Evolutionary conservation across 495 filamentous ascomycete genomes (phyloP).

Genomic region (Aspergillus ellipticus): DNA sequence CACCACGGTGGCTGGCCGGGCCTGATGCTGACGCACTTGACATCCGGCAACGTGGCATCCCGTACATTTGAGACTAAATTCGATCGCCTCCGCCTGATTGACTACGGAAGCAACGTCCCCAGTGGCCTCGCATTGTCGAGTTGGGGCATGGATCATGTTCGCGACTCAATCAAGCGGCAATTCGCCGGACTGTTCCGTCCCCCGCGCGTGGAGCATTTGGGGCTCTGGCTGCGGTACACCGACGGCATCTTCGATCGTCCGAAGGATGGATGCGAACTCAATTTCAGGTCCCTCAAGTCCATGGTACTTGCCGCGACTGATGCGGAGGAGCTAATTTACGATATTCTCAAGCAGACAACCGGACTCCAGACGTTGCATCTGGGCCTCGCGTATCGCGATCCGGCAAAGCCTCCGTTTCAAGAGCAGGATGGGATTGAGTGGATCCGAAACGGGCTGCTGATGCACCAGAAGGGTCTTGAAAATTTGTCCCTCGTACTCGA

Average conservation of each 20-base stretch:
- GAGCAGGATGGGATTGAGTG: too few species aligned
- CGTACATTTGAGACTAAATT: neutral
- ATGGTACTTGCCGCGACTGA: neutral
- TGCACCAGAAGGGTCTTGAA: too few species aligned
- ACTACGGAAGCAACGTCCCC: neutral
- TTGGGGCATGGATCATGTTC: too few species aligned
- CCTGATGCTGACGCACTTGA: neutral
- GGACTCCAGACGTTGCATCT: neutral
- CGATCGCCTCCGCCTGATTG: neutral
- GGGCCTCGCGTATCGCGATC: neutral
- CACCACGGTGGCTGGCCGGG: neutral
- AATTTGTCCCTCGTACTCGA: too few species aligned
- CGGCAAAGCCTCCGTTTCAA: too few species aligned
- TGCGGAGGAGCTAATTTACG: neutral
- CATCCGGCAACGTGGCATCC: neutral
- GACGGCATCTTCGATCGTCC: neutral
- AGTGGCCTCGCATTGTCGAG: too few species aligned
- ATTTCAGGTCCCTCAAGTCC: neutral
- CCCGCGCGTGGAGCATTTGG: neutral
- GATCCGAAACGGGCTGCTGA: too few species aligned
- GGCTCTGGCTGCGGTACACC: neutral
- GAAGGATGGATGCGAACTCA: neutral
- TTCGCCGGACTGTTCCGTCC: neutral
- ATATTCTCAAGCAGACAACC: neutral
- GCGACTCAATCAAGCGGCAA: too few species aligned